Percentiles rank a stretch among this genome's conserved stretches.
Conservation (phyloP, 1,284 basidiomycete species). For the Quambalaria eucalypti region DNA sequence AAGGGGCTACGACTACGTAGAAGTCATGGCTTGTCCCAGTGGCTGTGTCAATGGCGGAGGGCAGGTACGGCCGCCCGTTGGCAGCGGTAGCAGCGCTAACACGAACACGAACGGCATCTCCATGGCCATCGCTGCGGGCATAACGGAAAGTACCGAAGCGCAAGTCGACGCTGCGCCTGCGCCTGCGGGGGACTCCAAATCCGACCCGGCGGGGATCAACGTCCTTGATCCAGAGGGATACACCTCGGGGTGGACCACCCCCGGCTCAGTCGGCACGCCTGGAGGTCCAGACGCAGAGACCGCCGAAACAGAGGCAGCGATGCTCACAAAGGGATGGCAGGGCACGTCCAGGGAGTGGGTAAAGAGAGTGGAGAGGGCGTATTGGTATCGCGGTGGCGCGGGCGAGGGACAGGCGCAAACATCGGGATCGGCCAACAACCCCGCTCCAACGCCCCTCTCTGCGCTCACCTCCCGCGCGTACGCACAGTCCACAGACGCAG, state of each 20-base stretch:
- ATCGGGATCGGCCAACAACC: too few species aligned
- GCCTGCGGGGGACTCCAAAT: constrained; percentile 6
- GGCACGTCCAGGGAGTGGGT: constrained; percentile 45
- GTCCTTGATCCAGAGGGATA: constrained; percentile 14
- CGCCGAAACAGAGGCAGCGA: constrained; percentile 8
- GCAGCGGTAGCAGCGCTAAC: background rate
- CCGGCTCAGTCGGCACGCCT: background rate
- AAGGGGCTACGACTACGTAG: constrained; percentile 82
- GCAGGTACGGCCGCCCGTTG: constrained; percentile 53
- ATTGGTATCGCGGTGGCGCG: constrained; percentile 26
- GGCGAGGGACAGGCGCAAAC: too few species aligned
- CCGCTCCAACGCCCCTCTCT: too few species aligned
- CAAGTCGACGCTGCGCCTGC: constrained; percentile 49
- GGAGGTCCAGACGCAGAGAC: background rate
- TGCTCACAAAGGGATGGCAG: constrained; percentile 31
- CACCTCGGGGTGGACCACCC: constrained; percentile 4
- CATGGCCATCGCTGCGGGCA: background rate
- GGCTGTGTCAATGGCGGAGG: constrained; percentile 98
- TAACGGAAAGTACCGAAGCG: constrained; percentile 1
- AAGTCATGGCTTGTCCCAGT: constrained; percentile 97
- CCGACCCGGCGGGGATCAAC: background rate
- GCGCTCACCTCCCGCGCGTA: too few species aligned
- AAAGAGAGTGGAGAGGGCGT: constrained; percentile 32
- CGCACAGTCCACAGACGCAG: too few species aligned
- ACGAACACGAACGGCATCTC: constrained; percentile 1